These are phyloP conservation scores for Halenospora varia DNA, from an alignment of 495 filamentous ascomycete species.

Conservation along the genomic window DNA sequence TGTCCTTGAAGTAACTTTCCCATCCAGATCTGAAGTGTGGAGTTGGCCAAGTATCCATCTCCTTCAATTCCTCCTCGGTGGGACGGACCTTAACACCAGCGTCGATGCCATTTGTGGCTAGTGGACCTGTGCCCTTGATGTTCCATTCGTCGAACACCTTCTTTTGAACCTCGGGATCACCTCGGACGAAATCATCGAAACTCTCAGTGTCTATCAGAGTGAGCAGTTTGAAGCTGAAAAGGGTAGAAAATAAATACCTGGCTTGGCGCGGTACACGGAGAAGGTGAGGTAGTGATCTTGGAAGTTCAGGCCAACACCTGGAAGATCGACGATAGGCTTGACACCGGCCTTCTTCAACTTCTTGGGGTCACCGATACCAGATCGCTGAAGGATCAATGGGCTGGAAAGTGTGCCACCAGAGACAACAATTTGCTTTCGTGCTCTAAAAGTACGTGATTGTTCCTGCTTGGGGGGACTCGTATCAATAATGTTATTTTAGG, in stretches of 20 bases:
- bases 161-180: slow-evolving; percentile 67
- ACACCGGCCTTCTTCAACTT: slow-evolving; percentile 69
- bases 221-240: neutral
- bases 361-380: slow-evolving; percentile 66
- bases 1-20: slow-evolving; percentile 81
- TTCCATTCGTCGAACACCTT: slow-evolving; percentile 73
- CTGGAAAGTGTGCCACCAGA: slow-evolving; percentile 78
- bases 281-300: slow-evolving; percentile 85
- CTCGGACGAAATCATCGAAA: slow-evolving; percentile 78
- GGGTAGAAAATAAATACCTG: slow-evolving; percentile 28
- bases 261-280: slow-evolving; percentile 70
- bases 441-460: slow-evolving; percentile 55
- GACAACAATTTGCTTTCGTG: slow-evolving; percentile 74
- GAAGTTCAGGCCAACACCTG: slow-evolving; percentile 76
- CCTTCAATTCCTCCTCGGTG: slow-evolving; percentile 61
- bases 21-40: slow-evolving; percentile 66
- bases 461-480: slow-evolving; percentile 36
- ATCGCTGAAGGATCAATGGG: slow-evolving; percentile 73
- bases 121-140: slow-evolving; percentile 69
- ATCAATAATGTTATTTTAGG: slow-evolving; percentile 34
- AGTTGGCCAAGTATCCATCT: slow-evolving; percentile 62
- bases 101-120: slow-evolving; percentile 83
- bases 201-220: slow-evolving; percentile 55
- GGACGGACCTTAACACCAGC: slow-evolving; percentile 78
- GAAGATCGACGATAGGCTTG: slow-evolving; percentile 70